These are phyloP conservation scores for Metarhizium brunneum DNA, from an alignment of 2,329 filamentous ascomycete genomes.

Conservation along the genomic window DNA sequence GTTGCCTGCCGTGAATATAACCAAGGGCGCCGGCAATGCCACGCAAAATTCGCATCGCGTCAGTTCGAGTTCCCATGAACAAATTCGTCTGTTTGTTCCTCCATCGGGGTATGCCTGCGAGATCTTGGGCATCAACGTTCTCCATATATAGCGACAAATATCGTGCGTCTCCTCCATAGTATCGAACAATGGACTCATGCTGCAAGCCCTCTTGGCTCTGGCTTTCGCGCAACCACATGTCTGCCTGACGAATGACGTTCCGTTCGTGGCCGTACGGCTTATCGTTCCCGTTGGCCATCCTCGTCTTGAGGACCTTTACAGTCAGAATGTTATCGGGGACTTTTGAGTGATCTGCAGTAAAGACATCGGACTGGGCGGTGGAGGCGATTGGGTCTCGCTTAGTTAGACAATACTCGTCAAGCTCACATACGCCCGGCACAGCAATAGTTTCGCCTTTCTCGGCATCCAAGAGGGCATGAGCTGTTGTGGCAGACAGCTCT, in stretches of 20 bases:
- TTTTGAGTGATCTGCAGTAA: constrained; percentile 42
- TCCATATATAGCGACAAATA: constrained; percentile 54
- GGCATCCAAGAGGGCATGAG: constrained; percentile 43
- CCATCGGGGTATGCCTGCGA: constrained; percentile 41
- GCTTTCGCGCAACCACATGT: constrained; percentile 51
- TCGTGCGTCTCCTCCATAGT: constrained; percentile 50
- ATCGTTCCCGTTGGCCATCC: constrained; percentile 27
- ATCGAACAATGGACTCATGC: constrained; percentile 48
- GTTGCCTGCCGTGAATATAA: constrained; percentile 44
- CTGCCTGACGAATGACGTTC: constrained; percentile 48
- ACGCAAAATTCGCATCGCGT: constrained; percentile 42
- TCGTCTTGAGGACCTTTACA: constrained; percentile 52
- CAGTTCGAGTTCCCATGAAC: constrained; percentile 39
- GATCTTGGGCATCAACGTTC: constrained; percentile 46
- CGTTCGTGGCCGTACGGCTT: constrained; percentile 42
- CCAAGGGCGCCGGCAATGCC: constrained; percentile 45
- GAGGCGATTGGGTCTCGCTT: constrained; percentile 48
- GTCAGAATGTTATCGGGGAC: constrained; percentile 46
- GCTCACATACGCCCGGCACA: constrained; percentile 39
- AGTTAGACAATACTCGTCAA: constrained; percentile 45
- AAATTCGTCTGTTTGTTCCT: constrained; percentile 35
- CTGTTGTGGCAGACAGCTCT: constrained; percentile 34
- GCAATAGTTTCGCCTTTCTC: constrained; percentile 38
- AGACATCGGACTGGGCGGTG: constrained; percentile 45
- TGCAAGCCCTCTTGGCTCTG: constrained; percentile 44